Evolutionary conservation across 148 eudicot genomes (phyloP).

Genomic region (Rhododendron kiyosumense): DNA sequence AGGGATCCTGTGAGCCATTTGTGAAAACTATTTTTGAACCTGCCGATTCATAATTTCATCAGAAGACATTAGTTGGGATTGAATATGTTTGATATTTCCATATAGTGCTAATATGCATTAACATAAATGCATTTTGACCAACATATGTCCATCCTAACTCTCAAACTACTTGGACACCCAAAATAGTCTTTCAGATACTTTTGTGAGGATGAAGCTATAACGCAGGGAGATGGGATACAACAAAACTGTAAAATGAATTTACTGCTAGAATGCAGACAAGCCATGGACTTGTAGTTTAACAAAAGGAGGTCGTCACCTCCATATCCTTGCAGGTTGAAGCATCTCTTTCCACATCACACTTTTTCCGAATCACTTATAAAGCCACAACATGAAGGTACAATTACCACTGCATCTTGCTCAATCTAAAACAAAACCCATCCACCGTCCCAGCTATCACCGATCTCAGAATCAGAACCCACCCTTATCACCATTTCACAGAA

Average conservation of each 20-base stretch:
- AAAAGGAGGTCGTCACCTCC: background rate
- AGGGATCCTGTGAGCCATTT: conserved; percentile 99
- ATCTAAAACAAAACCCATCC: background rate
- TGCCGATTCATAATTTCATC: background rate
- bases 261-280: background rate
- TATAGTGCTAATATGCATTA: background rate
- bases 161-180: background rate
- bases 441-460: background rate
- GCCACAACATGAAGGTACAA: background rate
- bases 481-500: background rate
- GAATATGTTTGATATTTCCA: background rate
- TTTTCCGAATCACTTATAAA: background rate
- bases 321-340: background rate
- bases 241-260: background rate
- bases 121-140: background rate
- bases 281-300: background rate
- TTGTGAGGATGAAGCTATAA: background rate
- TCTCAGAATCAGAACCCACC: background rate
- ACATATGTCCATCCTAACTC: background rate
- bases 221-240: background rate
- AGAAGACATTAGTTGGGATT: background rate
- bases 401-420: background rate
- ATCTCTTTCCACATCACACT: background rate
- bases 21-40: conserved; percentile 71
- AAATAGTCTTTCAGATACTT: background rate